These are phyloP conservation scores for Geoglossum cookeanum DNA, from an alignment of 2,329 filamentous ascomycete species.

Conservation along the genomic window DNA sequence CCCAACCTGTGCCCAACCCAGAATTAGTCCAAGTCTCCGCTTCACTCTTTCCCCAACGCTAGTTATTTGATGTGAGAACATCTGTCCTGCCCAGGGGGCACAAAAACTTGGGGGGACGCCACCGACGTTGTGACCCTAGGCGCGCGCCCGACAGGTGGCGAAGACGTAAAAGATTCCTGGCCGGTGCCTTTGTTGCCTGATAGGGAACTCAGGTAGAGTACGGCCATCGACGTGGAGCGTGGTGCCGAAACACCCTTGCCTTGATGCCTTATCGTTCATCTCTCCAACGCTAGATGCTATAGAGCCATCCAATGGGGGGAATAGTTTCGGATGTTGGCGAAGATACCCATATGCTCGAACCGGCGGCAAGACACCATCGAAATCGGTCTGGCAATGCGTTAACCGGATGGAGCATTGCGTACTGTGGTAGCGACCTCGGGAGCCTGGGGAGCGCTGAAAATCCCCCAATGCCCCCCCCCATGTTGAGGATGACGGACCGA, in stretches of 20 bases:
- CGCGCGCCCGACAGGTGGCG: too few species aligned
- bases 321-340: neutral
- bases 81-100: too few species aligned
- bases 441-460: neutral
- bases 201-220: neutral
- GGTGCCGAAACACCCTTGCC: neutral
- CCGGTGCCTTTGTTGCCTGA: too few species aligned
- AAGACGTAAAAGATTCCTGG: too few species aligned
- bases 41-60: too few species aligned
- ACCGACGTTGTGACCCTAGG: too few species aligned
- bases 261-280: neutral
- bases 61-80: too few species aligned
- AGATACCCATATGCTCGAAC: too few species aligned
- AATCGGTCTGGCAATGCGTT: neutral
- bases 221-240: neutral
- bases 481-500: neutral
- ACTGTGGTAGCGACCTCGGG: neutral
- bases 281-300: neutral
- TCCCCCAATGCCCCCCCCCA: too few species aligned
- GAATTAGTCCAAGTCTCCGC: too few species aligned
- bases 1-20: too few species aligned
- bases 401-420: neutral
- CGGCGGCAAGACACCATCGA: neutral
- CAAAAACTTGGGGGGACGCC: too few species aligned
- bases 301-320: neutral